phyloP scores from a whole-genome alignment of 345 rosid genomes.

The Lagerstroemia speciosa region DNA sequence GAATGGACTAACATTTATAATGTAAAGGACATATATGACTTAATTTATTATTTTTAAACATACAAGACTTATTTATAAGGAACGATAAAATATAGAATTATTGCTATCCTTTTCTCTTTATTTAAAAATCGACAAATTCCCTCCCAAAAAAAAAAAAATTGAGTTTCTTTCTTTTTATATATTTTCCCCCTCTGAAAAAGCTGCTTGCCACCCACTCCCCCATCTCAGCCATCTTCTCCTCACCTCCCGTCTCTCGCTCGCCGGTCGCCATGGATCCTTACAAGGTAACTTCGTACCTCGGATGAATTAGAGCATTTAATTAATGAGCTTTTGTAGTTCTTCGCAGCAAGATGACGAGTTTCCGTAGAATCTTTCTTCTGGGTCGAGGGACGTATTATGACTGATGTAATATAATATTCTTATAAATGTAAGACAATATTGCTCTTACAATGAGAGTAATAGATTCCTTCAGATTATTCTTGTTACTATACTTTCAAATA shows the following conservation, averaged over 20 bases:
- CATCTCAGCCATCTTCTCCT: background rate
- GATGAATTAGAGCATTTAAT: background rate
- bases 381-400: background rate
- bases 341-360: background rate
- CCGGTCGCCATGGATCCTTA: slow-evolving; percentile 21
- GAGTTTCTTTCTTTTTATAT: background rate
- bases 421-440: too few relatives aligned
- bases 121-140: background rate
- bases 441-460: too few relatives aligned
- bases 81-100: background rate
- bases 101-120: too few relatives aligned
- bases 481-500: too few relatives aligned
- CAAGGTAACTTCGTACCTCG: slow-evolving; percentile 9
- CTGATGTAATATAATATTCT: too few relatives aligned
- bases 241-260: background rate
- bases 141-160: background rate
- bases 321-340: background rate
- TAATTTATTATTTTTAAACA: too few relatives aligned
- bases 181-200: background rate
- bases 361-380: too few relatives aligned
- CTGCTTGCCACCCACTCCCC: background rate
- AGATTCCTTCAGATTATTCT: too few relatives aligned
- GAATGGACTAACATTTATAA: too few relatives aligned
- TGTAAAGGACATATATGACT: too few relatives aligned
- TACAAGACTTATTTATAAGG: too few relatives aligned